Percentiles rank a stretch among this genome's conserved stretches.
phyloP scores from a whole-genome alignment of 2,329 filamentous ascomycete species.

The Penicillium sp. region DNA sequence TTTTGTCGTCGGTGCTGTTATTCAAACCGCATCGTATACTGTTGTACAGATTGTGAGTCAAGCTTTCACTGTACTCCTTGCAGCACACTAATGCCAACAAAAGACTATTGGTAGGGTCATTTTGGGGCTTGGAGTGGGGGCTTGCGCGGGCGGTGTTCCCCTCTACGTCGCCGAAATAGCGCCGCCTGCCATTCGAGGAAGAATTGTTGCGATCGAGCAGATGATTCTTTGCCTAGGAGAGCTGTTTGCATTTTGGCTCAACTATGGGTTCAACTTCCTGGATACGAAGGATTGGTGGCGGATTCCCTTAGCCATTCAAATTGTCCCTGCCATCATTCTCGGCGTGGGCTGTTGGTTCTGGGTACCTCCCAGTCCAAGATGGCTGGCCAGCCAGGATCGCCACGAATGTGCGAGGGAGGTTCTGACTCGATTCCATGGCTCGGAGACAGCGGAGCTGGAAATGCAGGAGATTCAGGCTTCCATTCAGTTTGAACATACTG shows the following conservation, averaged over 20 bases:
- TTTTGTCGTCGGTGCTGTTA: slow-evolving; percentile 18
- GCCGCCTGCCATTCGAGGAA: slow-evolving; percentile 18
- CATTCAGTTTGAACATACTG: slow-evolving; percentile 17
- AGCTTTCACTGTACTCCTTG: too few species aligned
- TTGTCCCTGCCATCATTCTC: slow-evolving; percentile 18
- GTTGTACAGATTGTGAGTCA: slow-evolving; percentile 22
- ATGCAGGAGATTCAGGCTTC: slow-evolving; percentile 20
- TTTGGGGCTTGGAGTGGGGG: slow-evolving; percentile 17
- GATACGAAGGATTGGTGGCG: slow-evolving; percentile 21
- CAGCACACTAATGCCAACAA: not conserved
- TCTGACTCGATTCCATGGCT: slow-evolving; percentile 19
- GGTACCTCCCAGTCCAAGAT: slow-evolving; percentile 22
- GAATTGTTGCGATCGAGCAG: slow-evolving; percentile 19
- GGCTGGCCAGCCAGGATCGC: slow-evolving; percentile 21
- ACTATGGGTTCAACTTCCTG: slow-evolving; percentile 18
- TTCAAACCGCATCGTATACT: slow-evolving; percentile 20
- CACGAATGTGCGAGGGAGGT: slow-evolving; percentile 21
- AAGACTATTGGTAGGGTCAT: slow-evolving; percentile 20
- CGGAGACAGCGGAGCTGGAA: slow-evolving; percentile 16
- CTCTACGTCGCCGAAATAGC: slow-evolving; percentile 24
- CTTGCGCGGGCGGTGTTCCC: slow-evolving; percentile 20
- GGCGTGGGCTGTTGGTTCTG: slow-evolving; percentile 17
- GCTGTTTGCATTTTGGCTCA: slow-evolving; percentile 20
- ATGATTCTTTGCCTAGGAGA: slow-evolving; percentile 22
- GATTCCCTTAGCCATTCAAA: slow-evolving; percentile 20